Percentiles rank a stretch among this genome's conserved stretches.
phyloP scores from a whole-genome alignment of 148 eudicot genomes.

The Simmondsia chinensis region DNA sequence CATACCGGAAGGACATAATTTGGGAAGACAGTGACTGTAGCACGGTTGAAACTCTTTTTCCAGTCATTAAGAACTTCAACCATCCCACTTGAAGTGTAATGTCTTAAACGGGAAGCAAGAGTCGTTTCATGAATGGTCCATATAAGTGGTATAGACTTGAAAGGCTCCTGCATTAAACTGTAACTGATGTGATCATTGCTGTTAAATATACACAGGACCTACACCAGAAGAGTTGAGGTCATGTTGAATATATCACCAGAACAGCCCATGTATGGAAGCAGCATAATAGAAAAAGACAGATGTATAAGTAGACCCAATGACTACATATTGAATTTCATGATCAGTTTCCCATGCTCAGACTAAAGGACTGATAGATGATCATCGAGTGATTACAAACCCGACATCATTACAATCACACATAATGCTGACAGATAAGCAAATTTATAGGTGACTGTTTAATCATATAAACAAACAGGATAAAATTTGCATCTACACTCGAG shows the following conservation, averaged over 20 bases:
- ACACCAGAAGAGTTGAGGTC: background rate
- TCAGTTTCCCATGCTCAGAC: too few relatives aligned
- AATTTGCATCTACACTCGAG: too few relatives aligned
- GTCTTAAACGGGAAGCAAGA: conserved; percentile 46
- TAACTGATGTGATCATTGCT: conserved; percentile 34
- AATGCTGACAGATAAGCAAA: too few relatives aligned
- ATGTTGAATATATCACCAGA: background rate
- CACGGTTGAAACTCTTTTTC: conserved; percentile 53
- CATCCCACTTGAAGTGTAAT: conserved; percentile 36
- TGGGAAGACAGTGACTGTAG: conserved; percentile 70
- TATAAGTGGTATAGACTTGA: conserved; percentile 40
- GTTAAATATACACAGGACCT: background rate
- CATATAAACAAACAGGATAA: too few relatives aligned
- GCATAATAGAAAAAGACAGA: background rate
- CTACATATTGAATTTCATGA: too few relatives aligned
- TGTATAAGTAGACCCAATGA: too few relatives aligned
- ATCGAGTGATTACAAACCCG: too few relatives aligned
- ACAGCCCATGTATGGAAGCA: background rate
- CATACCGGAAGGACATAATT: conserved; percentile 67
- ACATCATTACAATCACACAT: too few relatives aligned
- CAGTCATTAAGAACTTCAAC: conserved; percentile 45
- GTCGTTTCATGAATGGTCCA: conserved; percentile 47
- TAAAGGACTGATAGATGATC: too few relatives aligned
- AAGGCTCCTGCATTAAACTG: conserved; percentile 78
- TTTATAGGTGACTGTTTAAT: too few relatives aligned